Evolutionary conservation across 2,329 filamentous ascomycete species (phyloP).

Genomic region (Aspergillus amoenus): DNA sequence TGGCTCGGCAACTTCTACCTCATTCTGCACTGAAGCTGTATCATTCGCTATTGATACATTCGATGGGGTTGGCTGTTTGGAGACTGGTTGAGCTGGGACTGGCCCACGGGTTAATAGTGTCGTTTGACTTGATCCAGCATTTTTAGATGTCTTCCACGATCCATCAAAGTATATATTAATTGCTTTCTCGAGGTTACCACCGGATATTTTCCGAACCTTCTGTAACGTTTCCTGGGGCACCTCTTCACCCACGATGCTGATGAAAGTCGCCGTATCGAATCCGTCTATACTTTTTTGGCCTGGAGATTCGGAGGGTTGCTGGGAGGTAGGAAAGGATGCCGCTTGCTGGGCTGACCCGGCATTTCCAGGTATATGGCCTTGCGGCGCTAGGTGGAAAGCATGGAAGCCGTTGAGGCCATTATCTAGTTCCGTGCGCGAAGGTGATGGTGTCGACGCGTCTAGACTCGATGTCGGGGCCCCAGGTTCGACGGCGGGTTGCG

Average conservation of each 20-base stretch:
- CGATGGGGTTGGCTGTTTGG: constrained; percentile 1
- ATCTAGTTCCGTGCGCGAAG: neutral
- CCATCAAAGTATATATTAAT: constrained; percentile 67
- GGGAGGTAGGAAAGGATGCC: neutral
- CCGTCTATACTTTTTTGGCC: constrained; percentile 22
- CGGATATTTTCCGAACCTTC: constrained; percentile 50
- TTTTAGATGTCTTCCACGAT: constrained; percentile 52
- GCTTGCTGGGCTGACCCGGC: neutral
- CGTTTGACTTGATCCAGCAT: constrained; percentile 11
- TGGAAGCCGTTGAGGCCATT: neutral
- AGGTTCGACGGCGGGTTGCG: constrained; percentile 15
- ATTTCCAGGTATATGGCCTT: neutral
- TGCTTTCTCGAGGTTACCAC: constrained; percentile 57
- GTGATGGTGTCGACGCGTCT: constrained; percentile 20
- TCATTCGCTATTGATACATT: neutral
- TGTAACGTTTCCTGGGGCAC: constrained; percentile 46
- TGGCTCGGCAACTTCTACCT: constrained; percentile 13
- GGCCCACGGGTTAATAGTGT: constrained; percentile 13
- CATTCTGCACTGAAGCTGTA: neutral
- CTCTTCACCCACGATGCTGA: constrained; percentile 57
- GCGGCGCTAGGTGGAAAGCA: neutral
- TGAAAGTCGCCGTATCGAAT: constrained; percentile 58
- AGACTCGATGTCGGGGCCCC: neutral
- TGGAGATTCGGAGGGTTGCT: neutral
- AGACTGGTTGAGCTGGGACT: neutral